Base-by-base conservation (phyloP, 352 stramenopile species). In the Aphanomyces euteiches region DNA sequence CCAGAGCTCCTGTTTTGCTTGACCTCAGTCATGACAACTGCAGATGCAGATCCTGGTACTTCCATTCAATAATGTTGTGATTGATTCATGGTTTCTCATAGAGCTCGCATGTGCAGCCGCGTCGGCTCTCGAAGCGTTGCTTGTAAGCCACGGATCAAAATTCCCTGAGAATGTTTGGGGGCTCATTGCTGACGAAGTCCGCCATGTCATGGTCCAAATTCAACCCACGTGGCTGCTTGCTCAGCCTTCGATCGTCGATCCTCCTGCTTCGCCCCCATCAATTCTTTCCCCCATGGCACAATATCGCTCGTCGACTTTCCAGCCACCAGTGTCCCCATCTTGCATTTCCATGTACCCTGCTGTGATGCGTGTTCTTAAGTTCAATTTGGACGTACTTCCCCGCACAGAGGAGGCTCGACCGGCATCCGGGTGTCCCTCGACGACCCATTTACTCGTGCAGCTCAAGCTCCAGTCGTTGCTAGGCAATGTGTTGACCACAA, bases 101-200 rank as follows among this genome's bases (percentile, higher is more conserved):
- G 82, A 90, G 21, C 75, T 92, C n/a, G 84, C 86, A 21, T 73
- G 78, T 0, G 81, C 84, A 2, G 79, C 86, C 12, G 84, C 86
- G 0, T 66, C 72, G 53, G 77, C 86, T 5, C 71, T 94, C 4
- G 84, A 92, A 66, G 73, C 78, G 5, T 84, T 91, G 78, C 75
- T 94, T 12, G 80, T 90, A 1, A 79, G 75, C 19, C 81, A 94
- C 45, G 86, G 84, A 7, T 82, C 88, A 75, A 92, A 92, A 70
- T 91, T 94, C 74, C 77, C 83, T 0, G 81, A 90, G 47, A 80
- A 89, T 28, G 86, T 91, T 7, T 94, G 86, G 84, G 86, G 86
- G 0, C 72, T 94, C 34, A 92, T 94, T 47, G 73, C 82, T 0
- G 86, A 94, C 65, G 86, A 94, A 66, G 66, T 94, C n/a, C 81